Base-by-base conservation (phyloP, 768 basidiomycete genomes). In the Tylopilus plumbeoviolaceoides region DNA sequence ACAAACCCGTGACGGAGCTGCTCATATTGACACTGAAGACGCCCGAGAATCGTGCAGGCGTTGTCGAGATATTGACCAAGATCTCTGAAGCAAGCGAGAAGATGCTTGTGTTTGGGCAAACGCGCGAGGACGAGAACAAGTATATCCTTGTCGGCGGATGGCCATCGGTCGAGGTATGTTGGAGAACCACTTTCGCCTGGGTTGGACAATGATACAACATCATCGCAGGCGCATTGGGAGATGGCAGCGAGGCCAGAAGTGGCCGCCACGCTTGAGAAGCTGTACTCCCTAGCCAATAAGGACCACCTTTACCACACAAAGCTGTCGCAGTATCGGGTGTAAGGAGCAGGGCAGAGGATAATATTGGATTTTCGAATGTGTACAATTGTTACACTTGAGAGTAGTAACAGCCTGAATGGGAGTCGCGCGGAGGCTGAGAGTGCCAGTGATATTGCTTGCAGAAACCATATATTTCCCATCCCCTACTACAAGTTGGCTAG, bases 1-100 rank as follows among this genome's bases (percentile, higher is more conserved):
- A 58, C 5, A 44, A 45, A 11, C 67, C 67, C 18, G 54, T 69
- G n/a, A 69, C 67, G 1, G 51, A 59, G 18, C 51, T 67, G 10
- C 3, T 42, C 25, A 10, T 65, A 18, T 8, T 59, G 31, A 54
- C 59, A 2, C 42, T 67, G 44, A 67, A 69, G n/a, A 38, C 49
- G 7, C 52, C 60, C 1, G 66, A 58, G 48, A 51, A 67, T 36
- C 67, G 66, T 5, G 54, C 35, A 2, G 7, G 47, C 15, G 54
- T 63, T 1, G 53, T 54, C 10, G 50, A 56, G 0, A 50, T 59
- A 11, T 27, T 65, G 44, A 21, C 53, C 27, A 36, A 46, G 48
- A 7, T 61, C 23, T 59, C 58, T 0, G 55, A 65, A 6, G 47
- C 17, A 2, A 61, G n/a, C 21, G 31, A 33, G 25, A 44, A 58